These are phyloP conservation scores for Alternaria brassicae DNA, from an alignment of 2,329 filamentous ascomycete genomes.

Conservation along the genomic window DNA sequence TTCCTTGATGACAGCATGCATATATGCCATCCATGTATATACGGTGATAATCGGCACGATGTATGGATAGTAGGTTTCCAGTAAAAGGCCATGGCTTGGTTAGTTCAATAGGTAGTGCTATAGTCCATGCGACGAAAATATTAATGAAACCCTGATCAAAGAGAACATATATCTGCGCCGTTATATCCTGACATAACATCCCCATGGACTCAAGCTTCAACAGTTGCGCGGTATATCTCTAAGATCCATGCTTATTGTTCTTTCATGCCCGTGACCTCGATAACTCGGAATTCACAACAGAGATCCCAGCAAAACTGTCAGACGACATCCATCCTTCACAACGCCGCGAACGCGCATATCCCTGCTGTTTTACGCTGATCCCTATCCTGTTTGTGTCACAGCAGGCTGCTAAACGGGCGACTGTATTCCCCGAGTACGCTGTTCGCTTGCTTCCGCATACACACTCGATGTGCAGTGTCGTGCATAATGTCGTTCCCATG, in stretches of 20 bases:
- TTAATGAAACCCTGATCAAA: neutral
- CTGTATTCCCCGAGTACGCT: neutral
- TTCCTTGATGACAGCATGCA: conserved; percentile 15
- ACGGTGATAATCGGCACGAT: conserved; percentile 6
- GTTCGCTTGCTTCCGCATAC: neutral
- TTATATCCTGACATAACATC: neutral
- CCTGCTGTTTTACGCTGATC: neutral
- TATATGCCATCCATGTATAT: conserved; percentile 12
- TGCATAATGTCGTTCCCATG: neutral
- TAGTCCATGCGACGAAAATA: neutral
- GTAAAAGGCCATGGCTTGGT: neutral
- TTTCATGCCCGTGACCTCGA: neutral
- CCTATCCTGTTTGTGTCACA: neutral
- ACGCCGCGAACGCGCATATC: neutral
- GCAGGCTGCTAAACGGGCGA: neutral
- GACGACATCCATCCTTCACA: neutral
- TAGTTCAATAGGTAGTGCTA: neutral
- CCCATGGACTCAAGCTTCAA: neutral
- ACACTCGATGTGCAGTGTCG: neutral
- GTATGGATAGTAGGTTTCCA: neutral
- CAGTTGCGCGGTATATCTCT: too few relatives aligned
- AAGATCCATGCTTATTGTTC: neutral
- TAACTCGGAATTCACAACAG: neutral
- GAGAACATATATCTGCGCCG: neutral
- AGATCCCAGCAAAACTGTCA: neutral